Evolutionary conservation across 2,329 filamentous ascomycete species (phyloP), one percentile per base, ranked within the genome.

Genomic region (Neonectria sp.): DNA sequence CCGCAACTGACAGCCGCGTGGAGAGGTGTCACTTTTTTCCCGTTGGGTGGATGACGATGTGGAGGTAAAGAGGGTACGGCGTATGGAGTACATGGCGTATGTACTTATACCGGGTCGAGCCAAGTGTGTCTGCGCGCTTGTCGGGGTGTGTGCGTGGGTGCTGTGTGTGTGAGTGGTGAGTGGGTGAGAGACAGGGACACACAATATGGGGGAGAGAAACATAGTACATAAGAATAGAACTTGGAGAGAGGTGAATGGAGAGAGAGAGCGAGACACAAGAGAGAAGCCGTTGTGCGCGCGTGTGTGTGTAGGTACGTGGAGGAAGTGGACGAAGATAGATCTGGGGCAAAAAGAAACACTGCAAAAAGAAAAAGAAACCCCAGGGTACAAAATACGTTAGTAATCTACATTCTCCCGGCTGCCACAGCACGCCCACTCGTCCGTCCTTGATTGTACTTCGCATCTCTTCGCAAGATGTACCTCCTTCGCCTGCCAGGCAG

Each of bases 1-100:
- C 70, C 72, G 70, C 55, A 73, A 65, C 63, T 65, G 63, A 65
- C 63, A 65, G 63, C 57, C 63, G 63, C 63, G 57, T 65, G 63
- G 57, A 65, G 63, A 60, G 58, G 57, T 65, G 63, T 57, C 63
- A 60, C 52, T 60, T 56, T 51, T 35, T 35, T 52, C 51, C 40
- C 12, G 40, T 45, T 3, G 49, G 37, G 57, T 65, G 63, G 63
- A 65, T 60, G 57, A 49, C 53, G 33, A 56, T 65, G 63, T 65
- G 63, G 63, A 65, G 63, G 51, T 33, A 33, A 52, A 21, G 49
- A 55, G 33, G 52, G 33, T 55, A 55, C 52, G 33, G 33, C 17
- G 51, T 33, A 5, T 15, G 6, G 8, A 37, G 53, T n/a, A 56
- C 33, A 24, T 45, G 63, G 13, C 37, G 56, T 60, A 43, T 24